Conservation (phyloP, 129 eudicot species). For the Tanacetum coccineum region DNA sequence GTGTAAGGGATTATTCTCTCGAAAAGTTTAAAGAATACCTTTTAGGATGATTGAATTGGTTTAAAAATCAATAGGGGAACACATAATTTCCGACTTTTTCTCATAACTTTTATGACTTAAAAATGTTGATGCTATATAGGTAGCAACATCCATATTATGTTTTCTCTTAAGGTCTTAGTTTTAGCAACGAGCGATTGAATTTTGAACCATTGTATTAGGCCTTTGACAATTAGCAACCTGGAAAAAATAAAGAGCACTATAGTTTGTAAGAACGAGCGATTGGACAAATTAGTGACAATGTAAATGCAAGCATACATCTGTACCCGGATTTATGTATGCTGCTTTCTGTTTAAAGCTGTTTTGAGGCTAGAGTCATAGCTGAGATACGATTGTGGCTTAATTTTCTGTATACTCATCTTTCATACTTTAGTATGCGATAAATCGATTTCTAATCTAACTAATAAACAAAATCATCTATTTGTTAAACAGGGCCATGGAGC, state of each 20-base stretch:
- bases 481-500: constrained; percentile 45
- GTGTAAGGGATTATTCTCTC: no score
- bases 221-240: not conserved
- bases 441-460: not conserved
- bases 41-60: constrained; percentile 7
- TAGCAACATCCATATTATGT: not conserved
- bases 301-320: not conserved
- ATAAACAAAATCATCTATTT: not conserved
- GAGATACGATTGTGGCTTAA: not conserved
- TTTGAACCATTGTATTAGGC: not conserved
- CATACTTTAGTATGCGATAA: not conserved
- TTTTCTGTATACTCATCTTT: constrained; percentile 2
- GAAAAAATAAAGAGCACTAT: not conserved
- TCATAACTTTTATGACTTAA: not conserved
- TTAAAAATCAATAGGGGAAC: not conserved
- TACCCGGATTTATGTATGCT: not conserved
- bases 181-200: not conserved
- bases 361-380: not conserved
- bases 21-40: not conserved
- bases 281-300: not conserved
- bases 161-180: not conserved
- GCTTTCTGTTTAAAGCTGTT: not conserved
- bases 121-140: constrained; percentile 8
- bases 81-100: not conserved
- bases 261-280: not conserved